phyloP scores from a whole-genome alignment of 1,284 basidiomycete genomes.

The Naganishia cerealis region DNA sequence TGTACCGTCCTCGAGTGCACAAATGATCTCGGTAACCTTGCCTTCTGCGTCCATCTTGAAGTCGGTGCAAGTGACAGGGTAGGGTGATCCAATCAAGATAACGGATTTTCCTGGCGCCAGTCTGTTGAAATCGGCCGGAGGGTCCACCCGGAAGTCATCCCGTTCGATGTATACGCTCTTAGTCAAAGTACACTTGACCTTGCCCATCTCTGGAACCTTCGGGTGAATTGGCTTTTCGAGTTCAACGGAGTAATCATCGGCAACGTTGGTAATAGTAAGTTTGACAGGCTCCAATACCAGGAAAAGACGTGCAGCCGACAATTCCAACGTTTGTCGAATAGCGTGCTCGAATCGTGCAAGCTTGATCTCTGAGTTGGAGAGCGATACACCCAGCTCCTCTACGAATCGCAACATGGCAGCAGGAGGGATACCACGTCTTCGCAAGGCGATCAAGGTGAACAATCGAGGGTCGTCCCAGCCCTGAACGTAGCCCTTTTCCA shows the following conservation, averaged over 20 bases:
- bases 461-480: slow-evolving; percentile 99
- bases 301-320: slow-evolving; percentile 80
- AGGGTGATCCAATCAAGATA: slow-evolving; percentile 91
- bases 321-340: slow-evolving; percentile 86
- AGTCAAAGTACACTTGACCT: slow-evolving; percentile 80
- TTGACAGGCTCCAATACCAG: slow-evolving; percentile 91
- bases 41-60: slow-evolving; percentile 75
- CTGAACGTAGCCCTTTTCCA: slow-evolving; percentile 76
- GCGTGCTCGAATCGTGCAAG: slow-evolving; percentile 84
- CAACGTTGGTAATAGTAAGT: slow-evolving; percentile 85
- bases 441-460: slow-evolving; percentile 92
- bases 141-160: slow-evolving; percentile 88
- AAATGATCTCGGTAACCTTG: slow-evolving; percentile 74
- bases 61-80: slow-evolving; percentile 89
- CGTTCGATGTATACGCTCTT: slow-evolving; percentile 87
- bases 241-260: slow-evolving; percentile 78
- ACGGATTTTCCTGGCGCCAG: slow-evolving; percentile 96
- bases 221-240: slow-evolving; percentile 93
- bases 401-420: slow-evolving; percentile 93
- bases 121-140: slow-evolving; percentile 95
- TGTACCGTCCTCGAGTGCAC: slow-evolving; percentile 69
- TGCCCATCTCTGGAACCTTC: slow-evolving; percentile 85
- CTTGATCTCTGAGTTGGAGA: slow-evolving; percentile 79
- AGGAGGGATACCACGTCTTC: slow-evolving; percentile 91
- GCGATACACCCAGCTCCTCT: slow-evolving; percentile 88